Evolutionary conservation across 2,329 filamentous ascomycete species (phyloP).

Genomic region (Alternaria brassicae): DNA sequence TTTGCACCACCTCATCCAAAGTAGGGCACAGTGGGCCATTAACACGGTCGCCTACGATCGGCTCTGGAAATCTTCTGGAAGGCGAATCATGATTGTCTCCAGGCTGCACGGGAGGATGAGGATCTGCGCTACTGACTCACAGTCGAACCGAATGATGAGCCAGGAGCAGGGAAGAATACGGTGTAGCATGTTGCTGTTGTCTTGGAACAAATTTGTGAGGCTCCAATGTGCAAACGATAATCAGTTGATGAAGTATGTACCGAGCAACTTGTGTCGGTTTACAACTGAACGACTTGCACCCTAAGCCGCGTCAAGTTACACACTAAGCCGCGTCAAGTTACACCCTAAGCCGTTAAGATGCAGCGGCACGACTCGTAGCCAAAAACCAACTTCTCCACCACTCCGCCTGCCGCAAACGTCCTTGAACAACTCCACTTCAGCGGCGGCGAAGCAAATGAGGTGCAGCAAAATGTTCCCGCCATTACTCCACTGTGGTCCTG

Average conservation of each 20-base stretch:
- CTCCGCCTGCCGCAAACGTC: not conserved
- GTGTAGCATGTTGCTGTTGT: slow-evolving; percentile 1
- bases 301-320: slow-evolving; percentile 1
- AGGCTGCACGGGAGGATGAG: slow-evolving; percentile 1
- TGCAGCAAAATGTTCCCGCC: not conserved
- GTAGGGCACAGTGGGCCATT: not conserved
- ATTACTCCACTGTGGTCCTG: not conserved
- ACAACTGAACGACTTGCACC: not conserved
- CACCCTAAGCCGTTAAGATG: not conserved
- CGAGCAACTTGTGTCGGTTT: not conserved
- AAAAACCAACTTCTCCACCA: not conserved
- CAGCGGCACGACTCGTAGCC: not conserved
- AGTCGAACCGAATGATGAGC: slow-evolving; percentile 1
- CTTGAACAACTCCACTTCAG: not conserved
- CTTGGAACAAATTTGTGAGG: not conserved
- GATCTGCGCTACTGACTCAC: slow-evolving; percentile 16
- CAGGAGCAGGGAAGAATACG: not conserved
- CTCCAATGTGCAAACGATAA: not conserved
- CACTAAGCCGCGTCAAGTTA: not conserved
- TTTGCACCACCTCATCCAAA: not conserved
- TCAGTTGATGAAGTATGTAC: not conserved
- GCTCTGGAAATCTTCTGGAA: slow-evolving; percentile 15
- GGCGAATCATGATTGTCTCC: slow-evolving; percentile 4
- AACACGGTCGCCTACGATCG: not conserved
- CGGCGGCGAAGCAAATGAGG: not conserved